Conservation (phyloP, 1,284 basidiomycete species). For the Singerocomus inundabilis region DNA sequence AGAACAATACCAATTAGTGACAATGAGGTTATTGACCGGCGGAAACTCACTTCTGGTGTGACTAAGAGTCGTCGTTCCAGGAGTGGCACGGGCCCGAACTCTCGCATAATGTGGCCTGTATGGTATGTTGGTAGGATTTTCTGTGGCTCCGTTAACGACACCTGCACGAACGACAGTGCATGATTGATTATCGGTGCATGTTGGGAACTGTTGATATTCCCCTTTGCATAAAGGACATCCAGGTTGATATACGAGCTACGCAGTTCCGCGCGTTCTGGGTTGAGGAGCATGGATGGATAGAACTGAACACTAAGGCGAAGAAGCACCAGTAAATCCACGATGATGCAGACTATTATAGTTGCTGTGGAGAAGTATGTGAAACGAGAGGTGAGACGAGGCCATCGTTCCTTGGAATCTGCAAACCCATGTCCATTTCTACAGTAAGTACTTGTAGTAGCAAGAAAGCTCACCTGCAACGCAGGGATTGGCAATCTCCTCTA, state of each 20-base stretch:
- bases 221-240: slow-evolving; percentile 6
- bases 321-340: slow-evolving; percentile 2
- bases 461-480: background rate
- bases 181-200: slow-evolving; percentile 5
- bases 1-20: background rate
- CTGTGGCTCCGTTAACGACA: slow-evolving; percentile 1
- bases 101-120: background rate
- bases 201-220: slow-evolving; percentile 1
- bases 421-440: background rate
- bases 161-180: slow-evolving; percentile 1
- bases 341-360: background rate
- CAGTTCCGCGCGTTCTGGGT: background rate
- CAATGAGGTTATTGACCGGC: too few species aligned
- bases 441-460: background rate
- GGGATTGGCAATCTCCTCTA: background rate
- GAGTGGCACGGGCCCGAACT: slow-evolving; percentile 3
- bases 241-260: slow-evolving; percentile 5
- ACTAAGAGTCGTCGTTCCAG: background rate
- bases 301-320: background rate
- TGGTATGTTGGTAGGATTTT: slow-evolving; percentile 1
- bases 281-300: too few species aligned
- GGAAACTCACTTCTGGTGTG: slow-evolving; percentile 1
- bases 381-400: background rate
- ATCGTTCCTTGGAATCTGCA: background rate
- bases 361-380: background rate